phyloP scores from a whole-genome alignment of 177 flowering plant species.

The Viscum album region DNA sequence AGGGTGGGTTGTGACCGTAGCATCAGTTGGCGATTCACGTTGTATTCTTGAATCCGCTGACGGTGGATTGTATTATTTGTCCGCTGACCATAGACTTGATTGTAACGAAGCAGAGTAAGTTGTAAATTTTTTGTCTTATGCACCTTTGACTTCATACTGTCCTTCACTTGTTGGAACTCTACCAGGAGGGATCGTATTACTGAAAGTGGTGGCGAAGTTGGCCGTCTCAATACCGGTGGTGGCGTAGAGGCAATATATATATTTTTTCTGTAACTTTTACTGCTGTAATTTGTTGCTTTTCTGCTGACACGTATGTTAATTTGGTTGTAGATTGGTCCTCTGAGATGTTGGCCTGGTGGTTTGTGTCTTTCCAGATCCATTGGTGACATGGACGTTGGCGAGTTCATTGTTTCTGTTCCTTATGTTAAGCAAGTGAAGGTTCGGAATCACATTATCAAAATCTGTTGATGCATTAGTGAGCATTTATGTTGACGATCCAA shows the following conservation, averaged over 20 bases:
- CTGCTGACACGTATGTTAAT: neutral
- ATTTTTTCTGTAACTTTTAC: too few species aligned
- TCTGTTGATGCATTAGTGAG: too few species aligned
- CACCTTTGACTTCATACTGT: neutral
- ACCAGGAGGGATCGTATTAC: conserved; percentile 76
- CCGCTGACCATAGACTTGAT: conserved; percentile 98
- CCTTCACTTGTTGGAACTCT: conserved; percentile 8
- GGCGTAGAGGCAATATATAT: conserved; percentile 62
- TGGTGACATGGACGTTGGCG: conserved; percentile 98
- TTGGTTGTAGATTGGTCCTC: conserved; percentile 69
- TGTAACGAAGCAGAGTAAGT: conserved; percentile 85
- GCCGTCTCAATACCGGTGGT: conserved; percentile 83
- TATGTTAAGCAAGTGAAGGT: conserved; percentile 99
- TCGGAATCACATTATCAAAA: conserved; percentile 6
- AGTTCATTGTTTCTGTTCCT: conserved; percentile 92
- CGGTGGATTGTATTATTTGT: conserved; percentile 60
- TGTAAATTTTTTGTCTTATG: conserved; percentile 2
- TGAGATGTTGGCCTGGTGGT: conserved; percentile 99
- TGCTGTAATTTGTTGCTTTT: too few species aligned
- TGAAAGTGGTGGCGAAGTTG: conserved; percentile 98
- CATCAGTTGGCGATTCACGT: conserved; percentile 96
- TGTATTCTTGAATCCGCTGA: conserved; percentile 95
- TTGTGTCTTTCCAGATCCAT: conserved; percentile 95
- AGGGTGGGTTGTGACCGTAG: conserved; percentile 83
- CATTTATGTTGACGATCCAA: too few species aligned